Percentiles rank a stretch among this genome's conserved stretches.
These are phyloP conservation scores for Pythium plurisporium DNA, from an alignment of 352 stramenopile species.

Conservation along the genomic window DNA sequence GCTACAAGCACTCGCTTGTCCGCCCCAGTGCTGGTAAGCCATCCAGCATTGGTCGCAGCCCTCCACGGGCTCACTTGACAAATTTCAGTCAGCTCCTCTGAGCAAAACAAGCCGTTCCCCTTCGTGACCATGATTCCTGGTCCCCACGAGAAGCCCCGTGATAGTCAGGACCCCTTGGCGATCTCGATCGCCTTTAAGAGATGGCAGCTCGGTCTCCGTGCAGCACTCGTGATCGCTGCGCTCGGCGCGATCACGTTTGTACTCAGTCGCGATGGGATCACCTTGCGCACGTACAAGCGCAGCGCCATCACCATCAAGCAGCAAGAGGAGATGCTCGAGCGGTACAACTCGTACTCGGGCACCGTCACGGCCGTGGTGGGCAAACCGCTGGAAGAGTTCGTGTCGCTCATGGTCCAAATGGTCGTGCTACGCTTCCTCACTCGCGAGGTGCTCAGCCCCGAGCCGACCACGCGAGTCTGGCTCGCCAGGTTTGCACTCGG, in stretches of 20 bases:
- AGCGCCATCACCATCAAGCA: not conserved
- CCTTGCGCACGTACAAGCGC: not conserved
- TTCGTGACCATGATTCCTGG: too few relatives aligned
- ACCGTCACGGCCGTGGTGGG: not conserved
- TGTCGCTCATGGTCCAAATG: not conserved
- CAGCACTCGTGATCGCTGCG: not conserved
- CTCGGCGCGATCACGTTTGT: not conserved
- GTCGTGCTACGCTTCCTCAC: conserved; percentile 4
- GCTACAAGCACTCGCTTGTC: too few relatives aligned
- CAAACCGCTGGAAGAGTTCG: not conserved
- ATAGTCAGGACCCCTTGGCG: too few relatives aligned
- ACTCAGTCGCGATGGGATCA: not conserved
- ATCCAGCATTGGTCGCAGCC: too few relatives aligned
- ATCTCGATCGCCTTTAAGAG: too few relatives aligned
- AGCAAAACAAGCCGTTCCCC: too few relatives aligned
- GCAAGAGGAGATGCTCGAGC: not conserved
- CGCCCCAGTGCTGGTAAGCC: too few relatives aligned
- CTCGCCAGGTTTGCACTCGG: not conserved
- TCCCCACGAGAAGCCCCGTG: too few relatives aligned
- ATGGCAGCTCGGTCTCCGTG: not conserved
- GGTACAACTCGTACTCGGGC: conserved; percentile 2
- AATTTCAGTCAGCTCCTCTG: too few relatives aligned
- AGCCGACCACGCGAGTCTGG: not conserved
- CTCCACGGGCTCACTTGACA: too few relatives aligned
- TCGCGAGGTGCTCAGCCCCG: not conserved